These are phyloP conservation scores for Backusella westeae DNA, from an alignment of 192 early-diverging fungal species.

Conservation along the genomic window DNA sequence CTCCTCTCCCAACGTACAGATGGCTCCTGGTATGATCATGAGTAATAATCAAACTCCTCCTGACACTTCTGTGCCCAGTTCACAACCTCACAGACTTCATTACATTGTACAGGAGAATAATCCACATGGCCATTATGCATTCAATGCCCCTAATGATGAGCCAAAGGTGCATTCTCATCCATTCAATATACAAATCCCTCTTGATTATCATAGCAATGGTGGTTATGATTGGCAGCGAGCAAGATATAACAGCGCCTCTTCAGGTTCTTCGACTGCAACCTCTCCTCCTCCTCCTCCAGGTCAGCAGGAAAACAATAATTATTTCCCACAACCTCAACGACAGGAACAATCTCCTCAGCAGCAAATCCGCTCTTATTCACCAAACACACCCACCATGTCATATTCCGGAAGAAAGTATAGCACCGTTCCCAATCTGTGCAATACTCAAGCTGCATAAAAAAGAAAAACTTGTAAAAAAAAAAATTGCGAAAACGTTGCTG, in stretches of 20 bases:
- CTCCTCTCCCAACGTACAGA: neutral
- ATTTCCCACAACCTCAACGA: neutral
- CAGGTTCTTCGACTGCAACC: slow-evolving; percentile 8
- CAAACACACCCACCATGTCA: neutral
- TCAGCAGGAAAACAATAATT: neutral
- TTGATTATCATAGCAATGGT: neutral
- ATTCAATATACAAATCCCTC: slow-evolving; percentile 3
- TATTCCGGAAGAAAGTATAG: slow-evolving; percentile 12
- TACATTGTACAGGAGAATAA: neutral
- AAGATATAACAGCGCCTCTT: slow-evolving; percentile 11
- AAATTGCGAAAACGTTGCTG: slow-evolving; percentile 1
- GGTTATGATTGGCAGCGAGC: slow-evolving; percentile 12
- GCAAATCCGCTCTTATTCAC: neutral
- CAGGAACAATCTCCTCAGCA: neutral
- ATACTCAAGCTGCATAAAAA: slow-evolving; percentile 11
- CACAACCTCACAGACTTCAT: neutral
- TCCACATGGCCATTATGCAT: neutral
- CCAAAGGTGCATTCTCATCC: neutral
- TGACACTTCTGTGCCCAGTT: neutral
- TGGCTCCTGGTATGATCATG: neutral
- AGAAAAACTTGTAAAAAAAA: neutral
- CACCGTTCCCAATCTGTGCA: slow-evolving; percentile 6
- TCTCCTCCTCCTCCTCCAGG: neutral
- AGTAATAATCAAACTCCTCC: neutral
- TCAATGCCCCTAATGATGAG: neutral